Base-by-base conservation (phyloP, 1,139 yeast species). In the Yarrowia galli region DNA sequence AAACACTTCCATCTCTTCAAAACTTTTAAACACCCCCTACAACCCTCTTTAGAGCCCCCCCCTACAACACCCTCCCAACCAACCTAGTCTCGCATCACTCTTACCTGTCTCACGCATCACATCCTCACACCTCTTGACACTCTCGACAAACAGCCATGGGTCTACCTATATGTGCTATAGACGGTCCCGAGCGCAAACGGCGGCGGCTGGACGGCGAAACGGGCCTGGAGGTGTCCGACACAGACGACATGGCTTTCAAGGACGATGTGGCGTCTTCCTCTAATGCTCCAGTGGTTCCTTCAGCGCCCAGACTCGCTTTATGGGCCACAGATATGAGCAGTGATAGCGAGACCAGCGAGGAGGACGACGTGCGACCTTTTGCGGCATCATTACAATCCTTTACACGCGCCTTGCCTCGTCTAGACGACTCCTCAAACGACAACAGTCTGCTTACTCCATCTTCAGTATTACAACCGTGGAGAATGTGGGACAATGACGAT, bases 141-240 rank as follows among this genome's bases (percentile, higher is more conserved):
- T 40, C 43, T n/a, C 43, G 20, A 42, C 58, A 36, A 15, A 48
- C 53, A 48, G 32, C 23, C 46, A 54, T 54, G 61, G 61, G 61
- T 15, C 46, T 54, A 1, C 61, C 61, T 23, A 38, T 54, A 25
- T 54, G 61, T 35, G 61, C 61, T 3, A 13, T 54, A 13, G 61
- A 54, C 36, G 61, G 61, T 13, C 61, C 61, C 16, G 61, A 54
- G 35, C 61, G 46, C 46, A 54, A 54, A 38, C 46, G 61, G 15
- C 46, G 61, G 13, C 48, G 61, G 10, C 45, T 54, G 46, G 61
- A 54, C 61, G 61, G 46, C 48, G 58, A 22, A 18, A 32, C 58
- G 43, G 43, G 32, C 25, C 36, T 23, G 23, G 36, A 23, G 8
- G 48, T 13, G 6, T 54, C 46, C 36, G 61, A 54, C 36, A 40